Evolutionary conservation across 169 alveolate species (phyloP), one percentile per base, ranked within the genome.

Genomic region (Plasmodium adleri): DNA sequence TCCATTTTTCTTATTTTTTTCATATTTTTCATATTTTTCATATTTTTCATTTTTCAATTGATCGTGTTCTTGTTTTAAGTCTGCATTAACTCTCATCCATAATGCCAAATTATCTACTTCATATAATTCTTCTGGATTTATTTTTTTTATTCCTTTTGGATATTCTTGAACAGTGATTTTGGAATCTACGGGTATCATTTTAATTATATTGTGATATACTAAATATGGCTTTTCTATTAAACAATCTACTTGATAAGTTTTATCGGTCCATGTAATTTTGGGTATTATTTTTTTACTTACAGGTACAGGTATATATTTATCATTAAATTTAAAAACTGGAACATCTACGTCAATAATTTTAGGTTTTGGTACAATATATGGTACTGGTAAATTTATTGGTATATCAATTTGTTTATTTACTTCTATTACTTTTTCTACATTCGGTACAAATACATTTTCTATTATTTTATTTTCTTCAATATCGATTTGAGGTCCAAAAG

Each of bases 81-180:
- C 95, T 12, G 95, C 95, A 92, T 92, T 92, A 56, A 92, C 95
- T 72, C 95, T 83, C 95, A 92, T 92, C 95, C 95, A 92, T 74
- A 92, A 59, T 68, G 95, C 95, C 62, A 88, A 92, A 76, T 88
- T 88, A 13, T 92, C 95, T 43, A 74, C 93, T 74, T 92, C 93
- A 26, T 89, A 92, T 67, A 92, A 87, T 47, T 87, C 93, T 68
- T 90, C 93, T 5, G 95, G 93, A 39, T 92, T 87, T 92, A 92
- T 92, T 59, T 88, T 74, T 54, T 71, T 89, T 66, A 92, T 92
- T 74, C 92, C 95, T 85, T 83, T 92, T 60, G 92, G 93, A 70
- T 89, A 88, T 64, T 92, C 95, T 76, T 93, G 39, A 86, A 85
- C 88, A 54, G 88, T 87, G 24, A 92, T 88, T 76, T 88, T 90